Percentiles rank a stretch among this genome's conserved stretches.
Evolutionary conservation across 139 green algal species (phyloP).

Genomic region (Auxenochlorella protothecoides): DNA sequence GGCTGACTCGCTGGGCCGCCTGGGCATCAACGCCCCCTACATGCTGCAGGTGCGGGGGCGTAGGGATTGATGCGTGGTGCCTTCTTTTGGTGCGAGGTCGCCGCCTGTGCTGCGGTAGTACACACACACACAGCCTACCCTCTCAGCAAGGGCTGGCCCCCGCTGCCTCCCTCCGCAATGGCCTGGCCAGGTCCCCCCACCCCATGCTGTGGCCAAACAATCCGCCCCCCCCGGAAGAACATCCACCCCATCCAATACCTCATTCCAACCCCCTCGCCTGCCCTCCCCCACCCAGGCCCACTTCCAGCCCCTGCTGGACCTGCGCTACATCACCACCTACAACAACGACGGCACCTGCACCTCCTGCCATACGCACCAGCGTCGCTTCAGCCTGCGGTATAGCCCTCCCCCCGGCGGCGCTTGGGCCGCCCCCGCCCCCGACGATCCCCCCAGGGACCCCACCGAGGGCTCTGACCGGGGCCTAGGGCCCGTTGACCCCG

Average conservation of each 20-base stretch:
- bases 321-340: slow-evolving; percentile 45
- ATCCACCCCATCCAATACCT: slow-evolving; percentile 26
- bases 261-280: background rate
- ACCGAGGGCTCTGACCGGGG: background rate
- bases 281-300: background rate
- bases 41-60: no score
- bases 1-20: no score
- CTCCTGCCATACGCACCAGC: slow-evolving; percentile 49
- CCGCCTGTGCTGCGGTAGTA: no score
- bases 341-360: slow-evolving; percentile 30
- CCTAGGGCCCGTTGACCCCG: slow-evolving; percentile 28
- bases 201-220: background rate
- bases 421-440: no score
- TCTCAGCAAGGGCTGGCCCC: no score
- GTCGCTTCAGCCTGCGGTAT: slow-evolving; percentile 44
- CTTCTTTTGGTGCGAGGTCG: no score
- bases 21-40: no score
- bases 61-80: no score
- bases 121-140: no score
- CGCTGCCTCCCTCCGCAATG: background rate
- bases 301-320: slow-evolving; percentile 32
- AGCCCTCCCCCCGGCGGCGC: background rate
- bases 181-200: background rate
- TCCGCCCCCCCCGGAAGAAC: no score
- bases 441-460: no score